phyloP scores from a whole-genome alignment of 371 early-diverging fungal species.

The Rhizomucor pusillus region DNA sequence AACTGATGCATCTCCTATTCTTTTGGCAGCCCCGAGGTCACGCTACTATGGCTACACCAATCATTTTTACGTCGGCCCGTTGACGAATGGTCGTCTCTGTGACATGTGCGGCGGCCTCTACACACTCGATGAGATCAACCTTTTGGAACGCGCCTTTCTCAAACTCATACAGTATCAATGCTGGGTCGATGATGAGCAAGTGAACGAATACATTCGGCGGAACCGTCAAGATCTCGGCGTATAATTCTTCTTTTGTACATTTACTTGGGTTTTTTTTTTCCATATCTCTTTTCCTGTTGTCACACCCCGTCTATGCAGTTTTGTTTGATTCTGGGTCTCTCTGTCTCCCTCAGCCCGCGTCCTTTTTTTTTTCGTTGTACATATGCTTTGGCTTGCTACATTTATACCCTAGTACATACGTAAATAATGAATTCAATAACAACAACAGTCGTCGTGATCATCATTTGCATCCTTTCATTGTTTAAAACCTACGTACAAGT shows the following conservation, averaged over 20 bases:
- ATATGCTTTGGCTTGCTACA: conserved; percentile 1
- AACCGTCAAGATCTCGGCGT: conserved; percentile 37
- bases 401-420: conserved; percentile 4
- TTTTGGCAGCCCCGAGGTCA: conserved; percentile 7
- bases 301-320: too few species aligned
- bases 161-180: conserved; percentile 41
- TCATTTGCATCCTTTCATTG: too few species aligned
- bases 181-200: conserved; percentile 38
- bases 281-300: background rate
- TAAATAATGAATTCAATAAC: too few species aligned
- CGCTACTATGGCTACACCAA: conserved; percentile 14
- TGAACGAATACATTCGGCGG: conserved; percentile 27
- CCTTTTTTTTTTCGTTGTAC: background rate
- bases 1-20: background rate
- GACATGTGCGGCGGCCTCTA: conserved; percentile 39
- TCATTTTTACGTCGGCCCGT: conserved; percentile 9
- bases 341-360: background rate
- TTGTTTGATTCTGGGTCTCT: background rate
- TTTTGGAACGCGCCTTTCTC: conserved; percentile 40
- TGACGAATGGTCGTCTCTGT: conserved; percentile 33
- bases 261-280: background rate
- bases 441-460: too few species aligned
- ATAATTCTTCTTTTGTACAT: conserved; percentile 11
- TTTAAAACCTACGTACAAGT: too few species aligned
- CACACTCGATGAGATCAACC: conserved; percentile 32